These are phyloP conservation scores for Diaporthe vaccinii DNA, from an alignment of 2,329 filamentous ascomycete species.

Conservation along the genomic window DNA sequence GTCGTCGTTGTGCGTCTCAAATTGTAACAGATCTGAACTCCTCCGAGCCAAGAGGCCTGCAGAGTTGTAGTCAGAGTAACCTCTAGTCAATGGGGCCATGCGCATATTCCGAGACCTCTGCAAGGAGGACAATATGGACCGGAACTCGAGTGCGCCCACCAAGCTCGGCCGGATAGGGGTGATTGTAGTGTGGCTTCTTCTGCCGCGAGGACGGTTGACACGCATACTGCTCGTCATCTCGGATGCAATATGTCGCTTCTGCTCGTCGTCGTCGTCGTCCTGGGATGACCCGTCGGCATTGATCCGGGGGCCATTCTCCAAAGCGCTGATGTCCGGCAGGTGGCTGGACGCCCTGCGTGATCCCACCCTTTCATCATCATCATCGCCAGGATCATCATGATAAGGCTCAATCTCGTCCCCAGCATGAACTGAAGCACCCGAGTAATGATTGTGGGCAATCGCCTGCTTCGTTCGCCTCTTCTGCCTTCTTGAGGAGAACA, in stretches of 20 bases:
- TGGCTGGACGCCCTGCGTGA: conserved; percentile 44
- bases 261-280: conserved; percentile 58
- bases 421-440: conserved; percentile 66
- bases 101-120: conserved; percentile 84
- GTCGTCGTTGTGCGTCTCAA: conserved; percentile 39
- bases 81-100: conserved; percentile 76
- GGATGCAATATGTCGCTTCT: conserved; percentile 77
- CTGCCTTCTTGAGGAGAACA: conserved; percentile 77
- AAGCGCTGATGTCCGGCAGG: conserved; percentile 44
- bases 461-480: conserved; percentile 75
- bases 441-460: conserved; percentile 80
- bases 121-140: conserved; percentile 89
- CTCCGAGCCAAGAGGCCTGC: conserved; percentile 35
- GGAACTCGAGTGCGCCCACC: conserved; percentile 93
- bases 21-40: conserved; percentile 25
- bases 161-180: conserved; percentile 93
- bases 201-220: conserved; percentile 76
- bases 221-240: conserved; percentile 96
- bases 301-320: conserved; percentile 54
- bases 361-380: conserved; percentile 61
- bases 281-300: conserved; percentile 56
- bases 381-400: conserved; percentile 69
- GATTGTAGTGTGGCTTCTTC: conserved; percentile 78
- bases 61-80: conserved; percentile 74
- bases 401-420: conserved; percentile 75